Conservation (phyloP, 2,329 filamentous ascomycete species). For the Phialophora macrospora region DNA sequence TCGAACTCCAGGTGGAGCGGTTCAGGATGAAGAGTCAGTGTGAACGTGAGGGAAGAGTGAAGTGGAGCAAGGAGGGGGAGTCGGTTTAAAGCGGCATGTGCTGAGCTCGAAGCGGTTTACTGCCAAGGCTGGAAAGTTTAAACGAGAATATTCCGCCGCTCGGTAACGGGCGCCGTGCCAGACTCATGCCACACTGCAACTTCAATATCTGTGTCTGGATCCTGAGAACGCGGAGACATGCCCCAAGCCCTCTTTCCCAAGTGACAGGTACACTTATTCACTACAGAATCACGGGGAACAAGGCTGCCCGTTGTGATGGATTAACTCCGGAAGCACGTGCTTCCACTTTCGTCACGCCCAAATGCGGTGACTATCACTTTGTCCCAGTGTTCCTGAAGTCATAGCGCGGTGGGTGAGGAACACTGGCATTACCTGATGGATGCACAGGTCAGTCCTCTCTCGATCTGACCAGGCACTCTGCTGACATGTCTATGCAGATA, state of each 20-base stretch:
- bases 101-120: not conserved
- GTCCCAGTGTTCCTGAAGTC: slow-evolving; percentile 39
- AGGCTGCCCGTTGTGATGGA: slow-evolving; percentile 24
- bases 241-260: not conserved
- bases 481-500: slow-evolving; percentile 55
- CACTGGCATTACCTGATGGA: slow-evolving; percentile 41
- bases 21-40: no score
- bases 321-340: slow-evolving; percentile 39
- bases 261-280: slow-evolving; percentile 1
- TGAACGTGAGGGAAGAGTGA: no score
- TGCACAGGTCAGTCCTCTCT: slow-evolving; percentile 34
- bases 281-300: slow-evolving; percentile 5
- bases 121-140: slow-evolving; percentile 11
- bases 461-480: slow-evolving; percentile 47
- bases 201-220: not conserved
- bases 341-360: slow-evolving; percentile 36
- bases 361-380: slow-evolving; percentile 40
- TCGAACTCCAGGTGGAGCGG: no score
- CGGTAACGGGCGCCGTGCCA: not conserved
- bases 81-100: no score
- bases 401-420: slow-evolving; percentile 37
- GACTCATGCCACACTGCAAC: slow-evolving; percentile 7
- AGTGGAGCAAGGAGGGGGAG: no score
- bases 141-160: slow-evolving; percentile 7
- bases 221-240: not conserved